Base-by-base conservation (phyloP, 2,329 filamentous ascomycete species). In the Monosporascus sp. region DNA sequence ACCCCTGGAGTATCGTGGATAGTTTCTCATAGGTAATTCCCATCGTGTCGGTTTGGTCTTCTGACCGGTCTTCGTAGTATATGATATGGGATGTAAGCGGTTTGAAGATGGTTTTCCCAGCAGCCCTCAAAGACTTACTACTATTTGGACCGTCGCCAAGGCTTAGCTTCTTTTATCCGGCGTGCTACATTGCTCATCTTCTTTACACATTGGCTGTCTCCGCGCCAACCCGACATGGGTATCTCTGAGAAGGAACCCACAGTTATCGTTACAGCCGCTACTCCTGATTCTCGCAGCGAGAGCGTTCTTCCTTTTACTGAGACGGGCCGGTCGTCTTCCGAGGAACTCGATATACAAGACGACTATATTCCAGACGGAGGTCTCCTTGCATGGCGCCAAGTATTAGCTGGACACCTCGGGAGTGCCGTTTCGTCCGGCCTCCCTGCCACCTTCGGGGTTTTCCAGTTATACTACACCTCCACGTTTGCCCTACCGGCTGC, bases 361-460 rank as follows among this genome's bases (percentile, higher is more conserved):
- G 54, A 53, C n/a, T 45, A 59, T 7, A 60, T 64, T 2, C 77
- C 76, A 0, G 75, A 79, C 46, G 76, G 78, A 26, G 78, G 78
- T 14, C 58, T 71, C 48, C 57, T 63, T 16, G 79, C 77, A 17
- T 82, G 79, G 79, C 71, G 69, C 1, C 79, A 81, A 60, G 76
- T 81, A 8, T 47, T 77, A 20, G 74, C 76, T 7, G 72, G 72
- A 34, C 68, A 76, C 41, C 69, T 65, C 38, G 59, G 79, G 65
- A 79, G 77, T 61, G 71, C 71, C 51, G 64, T 82, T 53, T 72
- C 77, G 5, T 81, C 78, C 75, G 79, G 79, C 50, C 77, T 75
- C 50, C 71, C 75, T 3, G 67, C 73, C 5, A 72, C 75, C 2
- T 82, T 79, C 56, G 79, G 73, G 51, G 76, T 77, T 46, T 76